Percentiles rank a stretch among this genome's conserved stretches.
Evolutionary conservation across 2,329 filamentous ascomycete genomes (phyloP).

Genomic region (Metarhizium album): DNA sequence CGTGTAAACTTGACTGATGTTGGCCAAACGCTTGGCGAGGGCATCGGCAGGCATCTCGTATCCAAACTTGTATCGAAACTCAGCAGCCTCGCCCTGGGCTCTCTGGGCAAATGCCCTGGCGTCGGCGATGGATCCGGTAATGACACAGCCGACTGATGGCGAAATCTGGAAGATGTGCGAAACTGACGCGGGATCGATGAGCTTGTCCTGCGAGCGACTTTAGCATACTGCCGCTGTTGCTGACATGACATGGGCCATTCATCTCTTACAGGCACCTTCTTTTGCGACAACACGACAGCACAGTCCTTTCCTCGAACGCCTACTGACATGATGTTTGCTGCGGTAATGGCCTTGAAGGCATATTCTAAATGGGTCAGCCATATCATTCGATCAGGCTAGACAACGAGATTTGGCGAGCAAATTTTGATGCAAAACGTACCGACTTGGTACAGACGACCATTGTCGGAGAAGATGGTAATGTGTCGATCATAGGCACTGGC

Average conservation of each 20-base stretch:
- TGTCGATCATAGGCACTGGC: conserved; percentile 89
- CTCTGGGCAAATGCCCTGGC: conserved; percentile 86
- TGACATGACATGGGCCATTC: not conserved
- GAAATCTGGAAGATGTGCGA: conserved; percentile 97
- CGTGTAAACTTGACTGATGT: conserved; percentile 99
- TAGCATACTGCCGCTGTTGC: not conserved
- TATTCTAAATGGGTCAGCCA: conserved; percentile 57
- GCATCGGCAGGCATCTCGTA: conserved; percentile 99
- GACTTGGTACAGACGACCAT: conserved; percentile 98
- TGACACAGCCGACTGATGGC: conserved; percentile 91
- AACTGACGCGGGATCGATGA: conserved; percentile 94
- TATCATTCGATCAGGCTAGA: not conserved
- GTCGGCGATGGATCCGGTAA: conserved; percentile 97
- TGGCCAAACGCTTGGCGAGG: conserved; percentile 89
- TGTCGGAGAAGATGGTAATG: conserved; percentile 99
- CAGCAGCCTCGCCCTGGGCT: conserved; percentile 88
- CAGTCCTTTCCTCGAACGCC: conserved; percentile 94
- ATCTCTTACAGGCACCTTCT: conserved; percentile 88
- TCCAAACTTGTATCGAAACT: conserved; percentile 97
- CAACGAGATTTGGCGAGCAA: not conserved
- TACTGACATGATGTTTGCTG: conserved; percentile 97
- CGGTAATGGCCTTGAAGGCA: conserved; percentile 99
- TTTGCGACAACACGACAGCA: conserved; percentile 93
- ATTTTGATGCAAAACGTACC: conserved; percentile 49
- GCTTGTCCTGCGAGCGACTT: conserved; percentile 64